Evolutionary conservation across 805 yeast genomes (phyloP).

Genomic region (Cyberlindnera amylophila): DNA sequence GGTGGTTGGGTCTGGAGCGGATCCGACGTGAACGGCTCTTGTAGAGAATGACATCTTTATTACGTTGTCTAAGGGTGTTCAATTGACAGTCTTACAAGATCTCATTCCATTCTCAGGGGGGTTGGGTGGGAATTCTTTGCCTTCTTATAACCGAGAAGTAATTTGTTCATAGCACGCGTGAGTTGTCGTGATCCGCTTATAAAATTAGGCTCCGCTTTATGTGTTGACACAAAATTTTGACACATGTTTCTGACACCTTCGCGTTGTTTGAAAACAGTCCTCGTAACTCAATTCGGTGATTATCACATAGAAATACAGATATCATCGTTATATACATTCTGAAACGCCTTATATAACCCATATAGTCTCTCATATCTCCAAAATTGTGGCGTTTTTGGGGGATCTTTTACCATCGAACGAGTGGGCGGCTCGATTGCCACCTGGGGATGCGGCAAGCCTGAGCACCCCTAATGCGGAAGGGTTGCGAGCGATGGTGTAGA

Average conservation of each 20-base stretch:
- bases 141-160: neutral
- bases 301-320: neutral
- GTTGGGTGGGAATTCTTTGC: neutral
- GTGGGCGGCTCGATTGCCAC: neutral
- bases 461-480: neutral
- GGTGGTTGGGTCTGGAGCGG: slow-evolving; percentile 63
- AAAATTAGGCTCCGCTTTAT: neutral
- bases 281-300: neutral
- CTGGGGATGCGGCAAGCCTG: neutral
- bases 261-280: neutral
- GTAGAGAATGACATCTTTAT: slow-evolving; percentile 52
- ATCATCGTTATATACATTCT: neutral
- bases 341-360: neutral
- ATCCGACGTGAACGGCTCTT: slow-evolving; percentile 80
- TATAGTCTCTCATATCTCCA: neutral
- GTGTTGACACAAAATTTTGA: neutral
- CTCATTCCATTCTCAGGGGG: too few relatives aligned
- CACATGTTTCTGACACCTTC: neutral
- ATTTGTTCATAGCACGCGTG: neutral
- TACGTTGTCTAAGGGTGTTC: slow-evolving; percentile 6
- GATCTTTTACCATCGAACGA: neutral
- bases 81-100: neutral
- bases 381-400: neutral
- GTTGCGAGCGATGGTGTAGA: neutral
- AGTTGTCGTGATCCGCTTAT: slow-evolving; percentile 1